Percentiles rank a stretch among this genome's conserved stretches.
These are phyloP conservation scores for Neurospora cerealis DNA, from an alignment of 495 filamentous ascomycete species.

Conservation along the genomic window DNA sequence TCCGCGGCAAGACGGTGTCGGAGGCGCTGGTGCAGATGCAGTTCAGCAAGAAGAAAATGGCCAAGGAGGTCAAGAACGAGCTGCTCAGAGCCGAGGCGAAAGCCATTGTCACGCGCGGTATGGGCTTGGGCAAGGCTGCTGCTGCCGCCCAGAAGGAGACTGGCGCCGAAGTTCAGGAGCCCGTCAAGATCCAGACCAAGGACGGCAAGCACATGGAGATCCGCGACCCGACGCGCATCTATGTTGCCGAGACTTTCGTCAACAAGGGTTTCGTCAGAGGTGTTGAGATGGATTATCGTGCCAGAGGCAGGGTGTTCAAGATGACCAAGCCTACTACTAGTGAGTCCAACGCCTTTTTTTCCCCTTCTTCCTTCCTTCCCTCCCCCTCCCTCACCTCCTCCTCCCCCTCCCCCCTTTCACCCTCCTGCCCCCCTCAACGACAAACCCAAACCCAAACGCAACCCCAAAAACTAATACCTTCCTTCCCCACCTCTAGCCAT, in stretches of 20 bases:
- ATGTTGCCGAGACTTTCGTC: slow-evolving; percentile 87
- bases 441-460: neutral
- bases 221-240: slow-evolving; percentile 61
- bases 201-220: slow-evolving; percentile 53
- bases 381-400: neutral
- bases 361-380: neutral
- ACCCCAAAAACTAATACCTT: slow-evolving; percentile 3
- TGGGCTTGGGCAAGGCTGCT: slow-evolving; percentile 58
- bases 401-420: neutral
- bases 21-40: slow-evolving; percentile 94
- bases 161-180: slow-evolving; percentile 8
- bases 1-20: slow-evolving; percentile 80
- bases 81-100: slow-evolving; percentile 66
- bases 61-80: slow-evolving; percentile 66
- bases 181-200: slow-evolving; percentile 39
- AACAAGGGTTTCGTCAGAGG: slow-evolving; percentile 55
- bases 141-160: neutral
- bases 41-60: slow-evolving; percentile 88
- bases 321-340: slow-evolving; percentile 60
- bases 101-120: slow-evolving; percentile 67
- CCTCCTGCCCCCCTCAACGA: neutral
- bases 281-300: slow-evolving; percentile 48
- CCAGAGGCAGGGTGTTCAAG: slow-evolving; percentile 52
- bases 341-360: slow-evolving; percentile 33
- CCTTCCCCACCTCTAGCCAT: slow-evolving; percentile 39